Conservation (phyloP, 2,329 filamentous ascomycete genomes). For the Lasiodiplodia theobromae region DNA sequence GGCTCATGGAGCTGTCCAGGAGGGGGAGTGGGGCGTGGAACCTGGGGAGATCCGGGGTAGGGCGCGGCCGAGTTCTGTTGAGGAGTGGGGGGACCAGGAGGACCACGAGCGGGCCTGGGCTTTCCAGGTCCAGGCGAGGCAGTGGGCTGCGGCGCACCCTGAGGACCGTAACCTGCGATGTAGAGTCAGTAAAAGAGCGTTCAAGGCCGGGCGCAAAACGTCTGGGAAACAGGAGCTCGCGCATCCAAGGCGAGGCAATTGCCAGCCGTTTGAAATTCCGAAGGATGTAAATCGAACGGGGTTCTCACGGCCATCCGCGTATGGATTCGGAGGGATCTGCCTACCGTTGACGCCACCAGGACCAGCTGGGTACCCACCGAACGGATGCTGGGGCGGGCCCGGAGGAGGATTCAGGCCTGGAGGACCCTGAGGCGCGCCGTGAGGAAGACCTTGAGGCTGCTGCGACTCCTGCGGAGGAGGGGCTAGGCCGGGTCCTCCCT, state of each 20-base stretch:
- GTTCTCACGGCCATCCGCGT: slow-evolving; percentile 24
- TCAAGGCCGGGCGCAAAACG: slow-evolving; percentile 48
- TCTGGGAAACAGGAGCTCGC: slow-evolving; percentile 18
- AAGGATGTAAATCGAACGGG: slow-evolving; percentile 25
- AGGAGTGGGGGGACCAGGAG: slow-evolving; percentile 79
- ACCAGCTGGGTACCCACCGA: slow-evolving; percentile 75
- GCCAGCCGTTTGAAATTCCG: slow-evolving; percentile 24
- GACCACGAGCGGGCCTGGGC: slow-evolving; percentile 68
- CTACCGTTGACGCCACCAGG: slow-evolving; percentile 68
- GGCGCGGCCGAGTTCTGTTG: slow-evolving; percentile 89
- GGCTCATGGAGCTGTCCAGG: slow-evolving; percentile 51
- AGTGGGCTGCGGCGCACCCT: slow-evolving; percentile 77
- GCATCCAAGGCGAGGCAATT: slow-evolving; percentile 20
- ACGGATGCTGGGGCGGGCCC: slow-evolving; percentile 69
- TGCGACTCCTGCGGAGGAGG: slow-evolving; percentile 68
- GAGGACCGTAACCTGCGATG: slow-evolving; percentile 73
- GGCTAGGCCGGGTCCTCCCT: slow-evolving; percentile 83
- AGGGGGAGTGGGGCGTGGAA: slow-evolving; percentile 80
- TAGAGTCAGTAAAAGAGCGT: not conserved
- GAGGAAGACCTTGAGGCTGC: slow-evolving; percentile 66
- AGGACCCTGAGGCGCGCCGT: slow-evolving; percentile 78
- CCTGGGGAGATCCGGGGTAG: slow-evolving; percentile 88
- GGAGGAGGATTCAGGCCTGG: slow-evolving; percentile 64
- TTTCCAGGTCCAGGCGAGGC: slow-evolving; percentile 81
- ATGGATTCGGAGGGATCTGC: slow-evolving; percentile 37